These are phyloP conservation scores for Panicum hallii DNA, from an alignment of 202 grass and related monocot genomes.

Conservation along the genomic window DNA sequence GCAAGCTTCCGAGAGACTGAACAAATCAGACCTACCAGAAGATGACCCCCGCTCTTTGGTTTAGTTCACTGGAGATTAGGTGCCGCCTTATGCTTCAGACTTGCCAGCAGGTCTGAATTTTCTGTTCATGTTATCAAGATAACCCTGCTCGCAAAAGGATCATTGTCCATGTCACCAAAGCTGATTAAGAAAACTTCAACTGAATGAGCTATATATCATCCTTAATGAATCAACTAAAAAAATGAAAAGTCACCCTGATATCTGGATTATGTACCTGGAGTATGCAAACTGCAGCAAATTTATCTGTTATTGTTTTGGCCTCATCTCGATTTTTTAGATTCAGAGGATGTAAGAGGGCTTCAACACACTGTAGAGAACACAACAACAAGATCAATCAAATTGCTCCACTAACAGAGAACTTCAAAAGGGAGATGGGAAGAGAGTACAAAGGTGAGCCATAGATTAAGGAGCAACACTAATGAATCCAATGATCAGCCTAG, in stretches of 20 bases:
- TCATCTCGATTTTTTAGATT: slow-evolving; percentile 59
- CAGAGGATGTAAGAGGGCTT: slow-evolving; percentile 82
- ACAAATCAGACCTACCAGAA: slow-evolving; percentile 33
- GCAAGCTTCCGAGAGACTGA: background rate
- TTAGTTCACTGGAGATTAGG: slow-evolving; percentile 16
- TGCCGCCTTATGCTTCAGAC: slow-evolving; percentile 38
- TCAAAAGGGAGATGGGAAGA: slow-evolving; percentile 7
- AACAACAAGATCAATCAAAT: slow-evolving; percentile 30
- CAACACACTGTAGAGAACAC: slow-evolving; percentile 64
- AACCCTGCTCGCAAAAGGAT: slow-evolving; percentile 52
- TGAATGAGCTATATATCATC: slow-evolving; percentile 33
- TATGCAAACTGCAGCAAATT: slow-evolving; percentile 95
- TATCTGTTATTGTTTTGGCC: slow-evolving; percentile 82
- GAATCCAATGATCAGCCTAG: slow-evolving; percentile 2
- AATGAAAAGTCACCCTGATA: background rate
- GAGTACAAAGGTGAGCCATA: background rate
- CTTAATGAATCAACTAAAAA: background rate
- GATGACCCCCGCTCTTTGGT: background rate
- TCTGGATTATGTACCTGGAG: slow-evolving; percentile 59
- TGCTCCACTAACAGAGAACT: background rate
- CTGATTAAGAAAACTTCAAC: slow-evolving; percentile 22
- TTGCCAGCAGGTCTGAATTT: slow-evolving; percentile 41
- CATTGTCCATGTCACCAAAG: slow-evolving; percentile 24
- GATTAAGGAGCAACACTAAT: slow-evolving; percentile 27
- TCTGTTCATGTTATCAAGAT: slow-evolving; percentile 74